Conservation (phyloP, 2,329 filamentous ascomycete species). For the Monilinia fructicola region DNA sequence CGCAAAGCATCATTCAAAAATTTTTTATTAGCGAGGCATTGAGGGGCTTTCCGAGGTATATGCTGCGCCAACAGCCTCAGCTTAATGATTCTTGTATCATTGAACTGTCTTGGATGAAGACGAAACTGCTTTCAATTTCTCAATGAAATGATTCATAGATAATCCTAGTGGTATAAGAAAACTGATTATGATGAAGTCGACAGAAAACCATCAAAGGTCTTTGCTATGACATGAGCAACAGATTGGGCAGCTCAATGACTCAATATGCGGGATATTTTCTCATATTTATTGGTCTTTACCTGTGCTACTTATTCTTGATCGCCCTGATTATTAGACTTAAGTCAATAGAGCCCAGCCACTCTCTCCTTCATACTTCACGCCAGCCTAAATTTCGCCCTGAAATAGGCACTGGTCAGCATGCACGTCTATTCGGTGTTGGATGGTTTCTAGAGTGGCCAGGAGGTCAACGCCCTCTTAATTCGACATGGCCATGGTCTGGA, state of each 20-base stretch:
- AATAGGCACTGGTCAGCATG: conserved; percentile 16
- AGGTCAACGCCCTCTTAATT: conserved; percentile 32
- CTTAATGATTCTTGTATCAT: neutral
- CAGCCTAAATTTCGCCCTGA: conserved; percentile 11
- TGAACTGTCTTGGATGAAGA: neutral
- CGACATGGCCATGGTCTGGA: conserved; percentile 36
- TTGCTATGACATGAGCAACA: neutral
- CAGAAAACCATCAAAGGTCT: neutral
- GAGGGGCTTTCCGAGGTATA: no score
- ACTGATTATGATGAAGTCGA: conserved; percentile 9
- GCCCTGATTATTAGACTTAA: neutral
- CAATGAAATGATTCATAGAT: neutral
- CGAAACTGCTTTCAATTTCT: neutral
- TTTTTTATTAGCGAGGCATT: neutral
- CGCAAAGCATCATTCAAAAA: neutral
- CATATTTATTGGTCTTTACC: neutral
- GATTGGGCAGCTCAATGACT: neutral
- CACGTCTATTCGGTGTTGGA: conserved; percentile 30
- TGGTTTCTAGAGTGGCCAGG: conserved; percentile 37
- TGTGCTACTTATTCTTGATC: conserved; percentile 8
- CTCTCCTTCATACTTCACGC: neutral
- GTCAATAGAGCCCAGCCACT: neutral
- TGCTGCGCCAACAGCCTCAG: neutral
- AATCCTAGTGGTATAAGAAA: neutral
- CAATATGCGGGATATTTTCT: neutral